Base-by-base conservation (phyloP, 2,329 filamentous ascomycete species). In the Fusarium sp. region DNA sequence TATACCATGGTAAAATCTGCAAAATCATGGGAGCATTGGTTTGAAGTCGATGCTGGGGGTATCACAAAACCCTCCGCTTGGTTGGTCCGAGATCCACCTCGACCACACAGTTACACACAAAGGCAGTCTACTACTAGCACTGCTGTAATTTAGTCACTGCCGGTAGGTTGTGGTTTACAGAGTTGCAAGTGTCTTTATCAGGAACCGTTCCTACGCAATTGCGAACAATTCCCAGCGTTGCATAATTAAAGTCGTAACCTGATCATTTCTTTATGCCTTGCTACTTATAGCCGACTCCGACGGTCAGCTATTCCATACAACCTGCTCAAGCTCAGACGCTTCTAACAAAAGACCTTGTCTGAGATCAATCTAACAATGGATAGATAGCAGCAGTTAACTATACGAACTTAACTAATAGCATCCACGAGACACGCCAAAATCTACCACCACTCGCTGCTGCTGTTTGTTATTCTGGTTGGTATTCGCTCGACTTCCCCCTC, bases 401-500 rank as follows among this genome's bases (percentile, higher is more conserved):
- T 48, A 29, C 18, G 18, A n/a, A 32, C 27, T 61, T 62, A 58
- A 47, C 62, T 61, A 55, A 52, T 47, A 63, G 18, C 34, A 37
- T 40, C 57, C 49, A 60, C 48, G 32, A 67, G 49, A 41, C 57
- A 64, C 42, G 52, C 62, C 34, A 47, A 61, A 55, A 67, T 67
- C 71, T 69, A 71, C 72, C 69, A 69, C 64, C 14, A 25, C 14
- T 56, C 59, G 34, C 51, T 41, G 42, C 55, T 42, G 60, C 27
- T 61, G 41, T 58, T 49, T 54, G 25, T 53, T 54, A 45, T 61
- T 71, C 66, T 75, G 63, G 65, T 63, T 70, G 65, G 62, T 71
- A 69, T 65, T 72, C 68, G 61, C 71, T 69, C 51, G 44, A 57
- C 29, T 65, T 62, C 29, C 73, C 72, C 72, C 71, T 69, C 65